Conservation (phyloP, 441 rosid genomes). For the Bocquillonia castaneifolia region DNA sequence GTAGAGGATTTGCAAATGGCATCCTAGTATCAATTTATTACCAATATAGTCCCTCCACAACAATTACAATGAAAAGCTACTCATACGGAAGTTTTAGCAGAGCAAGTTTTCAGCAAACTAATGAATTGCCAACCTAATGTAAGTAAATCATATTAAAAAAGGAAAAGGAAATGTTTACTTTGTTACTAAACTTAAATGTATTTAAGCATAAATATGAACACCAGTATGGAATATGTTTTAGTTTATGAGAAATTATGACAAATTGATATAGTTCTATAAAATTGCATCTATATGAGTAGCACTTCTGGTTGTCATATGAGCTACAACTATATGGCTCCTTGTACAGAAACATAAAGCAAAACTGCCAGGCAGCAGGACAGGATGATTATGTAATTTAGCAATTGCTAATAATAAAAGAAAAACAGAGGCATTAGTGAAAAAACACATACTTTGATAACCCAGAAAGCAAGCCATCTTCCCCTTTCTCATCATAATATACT, state of each 20-base stretch:
- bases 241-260: background rate
- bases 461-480: constrained; percentile 71
- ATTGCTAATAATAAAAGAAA: background rate
- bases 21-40: background rate
- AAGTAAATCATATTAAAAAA: background rate
- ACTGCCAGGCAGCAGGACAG: background rate
- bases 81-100: constrained; percentile 1
- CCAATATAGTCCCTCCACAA: background rate
- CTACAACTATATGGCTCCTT: background rate
- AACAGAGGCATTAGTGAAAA: background rate
- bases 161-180: background rate
- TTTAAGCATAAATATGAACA: background rate
- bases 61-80: background rate
- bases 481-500: constrained; percentile 82
- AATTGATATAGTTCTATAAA: background rate
- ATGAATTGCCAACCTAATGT: background rate
- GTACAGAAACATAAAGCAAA: background rate
- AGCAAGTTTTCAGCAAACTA: background rate
- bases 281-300: constrained; percentile 1
- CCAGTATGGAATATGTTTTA: background rate
- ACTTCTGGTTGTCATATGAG: background rate
- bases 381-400: background rate
- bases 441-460: constrained; percentile 67
- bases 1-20: background rate
- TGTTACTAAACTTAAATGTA: background rate